Evolutionary conservation across 139 green algal species (phyloP), one percentile per base, ranked within the genome.

Genomic region (Chlorella sorokiniana): DNA sequence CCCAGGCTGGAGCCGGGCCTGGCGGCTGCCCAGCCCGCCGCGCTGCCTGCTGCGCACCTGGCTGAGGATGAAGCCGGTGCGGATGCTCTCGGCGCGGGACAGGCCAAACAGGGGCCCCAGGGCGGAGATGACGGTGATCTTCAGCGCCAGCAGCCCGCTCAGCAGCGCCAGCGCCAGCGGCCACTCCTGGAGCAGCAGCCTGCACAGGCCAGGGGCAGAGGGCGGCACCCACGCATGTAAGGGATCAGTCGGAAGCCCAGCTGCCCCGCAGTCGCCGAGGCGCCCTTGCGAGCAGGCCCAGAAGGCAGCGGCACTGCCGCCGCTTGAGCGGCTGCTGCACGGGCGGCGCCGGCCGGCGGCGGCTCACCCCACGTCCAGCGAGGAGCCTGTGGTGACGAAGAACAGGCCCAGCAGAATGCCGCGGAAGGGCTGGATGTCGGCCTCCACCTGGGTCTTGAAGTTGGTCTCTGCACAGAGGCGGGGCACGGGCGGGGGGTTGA

Each of bases 371-470:
- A 96, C 37, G 73, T 96, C 92, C 63, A 95, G 83, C 41, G 86
- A 90, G 41, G 85, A 87, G 61, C 91, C 91, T 9, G 93, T 97
- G 44, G 93, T 95, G 29, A 96, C 88, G 79, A 98, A 98, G 85
- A 98, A 98, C 27, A 98, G 89, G 33, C 94, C 94, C 74, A 98
- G 89, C 78, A 98, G 91, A 64, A 98, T 87, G 11, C 92, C 93
- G 54, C 92, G 85, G 86, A 98, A 98, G n/a, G 95, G 95, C 64
- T 91, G 83, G 84, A 98, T 97, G 89, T 98, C 93, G 20, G 92
- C 93, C 88, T 98, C 93, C 33, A 98, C 87, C 90, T 96, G 78
- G 3, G 65, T 87, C 54, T 82, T 85, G 88, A 94, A 97, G 84
- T 89, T 95, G n/a, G 92, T 97, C 84, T 97, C 73, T 79, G 73